Evolutionary conservation across 139 green algal species (phyloP), one percentile per base, ranked within the genome.

Genomic region (Eudorina sp.): DNA sequence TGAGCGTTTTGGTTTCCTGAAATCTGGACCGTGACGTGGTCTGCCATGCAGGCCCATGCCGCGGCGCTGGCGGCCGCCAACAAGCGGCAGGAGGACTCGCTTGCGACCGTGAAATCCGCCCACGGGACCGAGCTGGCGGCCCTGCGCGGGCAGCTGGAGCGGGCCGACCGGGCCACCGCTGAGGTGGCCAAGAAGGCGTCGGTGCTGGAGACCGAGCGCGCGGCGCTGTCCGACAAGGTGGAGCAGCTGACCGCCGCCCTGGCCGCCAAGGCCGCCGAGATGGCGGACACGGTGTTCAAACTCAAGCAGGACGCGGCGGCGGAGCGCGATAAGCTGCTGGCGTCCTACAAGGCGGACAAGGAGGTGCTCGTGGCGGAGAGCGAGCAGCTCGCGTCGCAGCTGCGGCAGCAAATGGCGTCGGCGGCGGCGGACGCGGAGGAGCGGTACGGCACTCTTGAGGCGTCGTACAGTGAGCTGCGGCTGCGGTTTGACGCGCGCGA

Each of bases 401-500:
- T 90, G 62, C 86, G 80, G 43, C 48, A 79, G 74, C 51, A 86
- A 60, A 7, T 81, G 68, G 82, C 75, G 38, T 53, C 86, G n/a
- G 90, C 83, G 16, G 45, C n/a, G 1, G 80, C 72, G 8, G 46
- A 72, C 34, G 80, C 87, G 48, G 64, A 45, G 36, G 80, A 91
- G 84, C 51, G 77, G 53, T 89, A 93, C 51, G 23, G 14, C 14
- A 74, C 31, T 0, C 62, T 92, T 48, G 34, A 93, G 58, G 68
- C 72, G 11, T n/a, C 51, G 21, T 88, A 84, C 73, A 62, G 6
- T 34, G 73, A 85, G 60, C 79, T 93, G 51, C 72, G 70, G 21
- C 53, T 53, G 34, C 77, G 76, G 45, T 96, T 74, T 48, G 81
- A 89, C 27, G 89, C 87, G 45, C 88, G 94, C 25, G 91, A 91